Base-by-base conservation (phyloP, 176 grass and related monocot genomes). In the Eleusine coracana region DNA sequence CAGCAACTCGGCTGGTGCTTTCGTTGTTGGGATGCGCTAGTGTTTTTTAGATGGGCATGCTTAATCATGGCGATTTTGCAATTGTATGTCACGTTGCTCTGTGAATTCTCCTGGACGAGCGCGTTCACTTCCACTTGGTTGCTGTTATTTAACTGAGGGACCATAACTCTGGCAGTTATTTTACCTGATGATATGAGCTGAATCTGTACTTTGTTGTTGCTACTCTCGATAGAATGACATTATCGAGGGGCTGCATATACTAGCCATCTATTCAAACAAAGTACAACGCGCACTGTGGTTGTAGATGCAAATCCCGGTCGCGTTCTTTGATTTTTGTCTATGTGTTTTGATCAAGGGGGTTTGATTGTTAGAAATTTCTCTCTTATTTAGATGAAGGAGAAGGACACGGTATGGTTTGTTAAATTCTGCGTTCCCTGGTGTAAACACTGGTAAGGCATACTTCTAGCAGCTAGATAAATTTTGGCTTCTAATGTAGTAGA, bases 371-470 rank as follows among this genome's bases (percentile, higher is more conserved):
- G 20, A 71, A 36, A n/a, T 52, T 54, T 44, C 9, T 82, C 78
- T 82, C 31, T 78, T 71, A 18, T 82, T 84, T 51, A 98, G 96
- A 85, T 90, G 54, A 98, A 98, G 79, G 96, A 98, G 82, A 95
- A 93, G 73, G 96, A 95, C 82, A 93, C 86, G 1, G 25, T 93
- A 4, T 98, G 96, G 96, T 95, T 98, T 86, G 92, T 98, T 46
- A 16, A 88, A 51, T 98, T 98, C 54, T 95, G 96, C 16, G 96
- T 98, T 40, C 92, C 92, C 21, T 98, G 92, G 92, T 98, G 96
- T 86, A 98, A 95, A 82, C 87, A 98, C 92, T 98, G 96, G 96
- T 95, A 88, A 88, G 34, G 25, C 51, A n/a, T 38, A 63, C 58
- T 68, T 84, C 61, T 52, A 31, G 46, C 2, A 2, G 49, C n/a